These are phyloP conservation scores for Globisporangium nunn DNA, from an alignment of 352 stramenopile species.

Conservation along the genomic window DNA sequence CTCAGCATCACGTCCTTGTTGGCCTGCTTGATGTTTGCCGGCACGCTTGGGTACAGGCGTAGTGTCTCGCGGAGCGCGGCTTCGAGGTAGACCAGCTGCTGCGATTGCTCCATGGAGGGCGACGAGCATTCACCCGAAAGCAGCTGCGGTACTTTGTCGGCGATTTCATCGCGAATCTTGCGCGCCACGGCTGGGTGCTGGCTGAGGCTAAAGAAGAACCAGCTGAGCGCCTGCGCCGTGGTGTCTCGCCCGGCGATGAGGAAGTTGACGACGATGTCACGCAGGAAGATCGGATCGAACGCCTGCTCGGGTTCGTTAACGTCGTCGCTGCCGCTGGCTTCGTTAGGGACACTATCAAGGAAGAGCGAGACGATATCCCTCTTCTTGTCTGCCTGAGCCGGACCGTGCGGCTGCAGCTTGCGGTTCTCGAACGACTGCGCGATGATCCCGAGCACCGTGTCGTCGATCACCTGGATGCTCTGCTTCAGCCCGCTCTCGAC, in stretches of 20 bases:
- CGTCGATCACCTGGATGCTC: conserved; percentile 30
- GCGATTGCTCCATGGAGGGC: conserved; percentile 21
- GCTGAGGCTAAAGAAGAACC: conserved; percentile 57
- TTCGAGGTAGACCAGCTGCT: conserved; percentile 33
- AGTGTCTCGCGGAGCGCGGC: conserved; percentile 50
- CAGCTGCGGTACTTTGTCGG: conserved; percentile 21
- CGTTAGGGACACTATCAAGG: conserved; percentile 10
- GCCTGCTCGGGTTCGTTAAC: neutral
- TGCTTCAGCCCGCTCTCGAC: conserved; percentile 22
- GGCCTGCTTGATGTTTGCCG: conserved; percentile 25
- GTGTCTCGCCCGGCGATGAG: conserved; percentile 77
- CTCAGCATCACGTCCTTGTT: conserved; percentile 40
- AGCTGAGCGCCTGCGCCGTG: conserved; percentile 60
- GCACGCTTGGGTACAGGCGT: conserved; percentile 44
- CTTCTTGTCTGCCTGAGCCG: neutral
- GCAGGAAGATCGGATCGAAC: conserved; percentile 37
- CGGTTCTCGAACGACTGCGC: conserved; percentile 20
- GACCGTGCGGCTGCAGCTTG: neutral
- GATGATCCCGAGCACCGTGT: conserved; percentile 32
- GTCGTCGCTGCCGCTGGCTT: neutral
- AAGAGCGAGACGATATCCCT: conserved; percentile 20
- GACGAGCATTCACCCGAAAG: neutral
- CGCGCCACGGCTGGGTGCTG: conserved; percentile 40
- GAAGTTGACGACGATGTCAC: conserved; percentile 77
- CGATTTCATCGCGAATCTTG: conserved; percentile 40